Base-by-base conservation (phyloP, 352 stramenopile genomes). In the Phytophthora podocarpi region DNA sequence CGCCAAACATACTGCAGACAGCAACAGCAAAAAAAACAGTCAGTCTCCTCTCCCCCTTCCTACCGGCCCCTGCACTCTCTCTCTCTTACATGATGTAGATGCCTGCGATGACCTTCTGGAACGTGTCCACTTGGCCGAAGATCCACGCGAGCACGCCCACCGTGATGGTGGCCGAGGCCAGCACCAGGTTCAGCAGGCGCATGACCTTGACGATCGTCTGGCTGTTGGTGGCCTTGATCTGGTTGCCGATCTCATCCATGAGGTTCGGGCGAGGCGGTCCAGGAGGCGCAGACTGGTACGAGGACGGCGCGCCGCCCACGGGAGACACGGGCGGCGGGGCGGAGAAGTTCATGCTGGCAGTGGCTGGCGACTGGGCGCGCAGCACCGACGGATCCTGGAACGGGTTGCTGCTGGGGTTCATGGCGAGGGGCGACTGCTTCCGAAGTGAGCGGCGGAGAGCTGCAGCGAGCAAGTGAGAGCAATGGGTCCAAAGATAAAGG, bases 11-110 rank as follows among this genome's bases (percentile, higher is more conserved):
- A 51, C 85, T 95, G 66, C 11, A 52, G 16, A 28, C 10, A 45
- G 11, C n/a, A 47, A 52, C 23, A 67, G n/a, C 12, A 57, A n/a
- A 11, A 57, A 41, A 18, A 30, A 21, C 9, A 45, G 15, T 57
- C 24, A 52, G 40, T 34, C 12, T 16, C 12, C 3, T 4, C 8
- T 46, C n/a, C 21, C 7, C 7, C 11, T 43, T 43, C 11, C 34
- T 26, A 12, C 18, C 3, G 0, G 4, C 13, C 12, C 18, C 18
- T 15, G 23, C 18, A 51, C n/a, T 40, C 18, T 35, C 28, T 51
- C 13, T 16, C 35, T 65, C 78, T 56, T 87, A 95, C 86, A 95
- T 82, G 67, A 95, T 92, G 77, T 95, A 95, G 59, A 90, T 92
- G 47, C 84, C 84, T 1, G 87, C 87, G 26, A 95, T 93, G 23